Evolutionary conservation across 139 green algal genomes (phyloP).

Genomic region (Medakamo hakoo): DNA sequence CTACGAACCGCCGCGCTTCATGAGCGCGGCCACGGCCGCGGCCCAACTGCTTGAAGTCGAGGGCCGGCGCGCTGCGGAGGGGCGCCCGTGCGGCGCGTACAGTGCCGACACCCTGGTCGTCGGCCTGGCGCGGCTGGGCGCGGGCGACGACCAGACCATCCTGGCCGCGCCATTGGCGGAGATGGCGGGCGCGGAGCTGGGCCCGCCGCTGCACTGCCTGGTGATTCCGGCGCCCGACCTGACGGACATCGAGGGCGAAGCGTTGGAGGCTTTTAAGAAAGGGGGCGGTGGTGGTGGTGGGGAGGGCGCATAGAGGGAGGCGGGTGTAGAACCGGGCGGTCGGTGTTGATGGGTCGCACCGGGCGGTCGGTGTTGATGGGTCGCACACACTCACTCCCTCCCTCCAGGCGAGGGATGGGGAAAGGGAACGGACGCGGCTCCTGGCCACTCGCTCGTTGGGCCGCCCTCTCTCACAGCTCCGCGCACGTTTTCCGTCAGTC

Average conservation of each 20-base stretch:
- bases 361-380: no score
- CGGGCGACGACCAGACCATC: constrained; percentile 35
- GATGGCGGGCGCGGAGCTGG: constrained; percentile 69
- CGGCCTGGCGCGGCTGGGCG: constrained; percentile 68
- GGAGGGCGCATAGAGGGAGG: no score
- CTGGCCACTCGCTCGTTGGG: no score
- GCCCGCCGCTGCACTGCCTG: constrained; percentile 77
- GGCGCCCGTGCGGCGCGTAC: constrained; percentile 43
- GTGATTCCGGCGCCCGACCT: constrained; percentile 30
- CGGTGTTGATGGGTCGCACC: no score
- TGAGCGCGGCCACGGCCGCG: constrained; percentile 41
- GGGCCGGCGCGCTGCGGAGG: constrained; percentile 14
- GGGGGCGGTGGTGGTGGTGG: no score
- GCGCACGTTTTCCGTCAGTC: no score
- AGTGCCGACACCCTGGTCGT: constrained; percentile 45
- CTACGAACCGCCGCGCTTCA: constrained; percentile 76
- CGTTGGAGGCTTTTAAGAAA: background rate
- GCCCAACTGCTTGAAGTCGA: constrained; percentile 87
- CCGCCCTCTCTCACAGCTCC: no score
- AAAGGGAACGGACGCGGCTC: no score
- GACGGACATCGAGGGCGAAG: background rate
- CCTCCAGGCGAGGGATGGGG: no score
- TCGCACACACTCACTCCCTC: no score
- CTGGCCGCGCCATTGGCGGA: constrained; percentile 47
- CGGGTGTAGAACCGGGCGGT: no score